Percentiles rank a stretch among this genome's conserved stretches.
Conservation (phyloP, 139 green algal genomes). For the Micromonas commoda region DNA sequence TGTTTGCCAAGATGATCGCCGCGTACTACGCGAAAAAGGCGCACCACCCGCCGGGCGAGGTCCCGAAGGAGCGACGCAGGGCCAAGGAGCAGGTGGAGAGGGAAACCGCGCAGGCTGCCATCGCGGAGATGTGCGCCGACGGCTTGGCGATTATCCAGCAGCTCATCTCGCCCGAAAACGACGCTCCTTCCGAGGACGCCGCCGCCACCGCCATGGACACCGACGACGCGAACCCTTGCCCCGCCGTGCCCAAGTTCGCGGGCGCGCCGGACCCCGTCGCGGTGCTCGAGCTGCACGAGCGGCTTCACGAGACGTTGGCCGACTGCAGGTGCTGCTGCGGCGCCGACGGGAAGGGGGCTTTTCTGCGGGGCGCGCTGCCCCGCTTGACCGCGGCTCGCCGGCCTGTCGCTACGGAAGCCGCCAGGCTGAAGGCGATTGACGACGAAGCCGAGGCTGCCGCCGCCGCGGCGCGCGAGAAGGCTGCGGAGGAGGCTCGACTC, state of each 20-base stretch:
- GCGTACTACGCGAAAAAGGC: not conserved
- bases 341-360: not conserved
- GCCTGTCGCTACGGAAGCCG: not conserved
- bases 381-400: not conserved
- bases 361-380: not conserved
- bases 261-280: not conserved
- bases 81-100: not conserved
- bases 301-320: not conserved
- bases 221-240: not conserved
- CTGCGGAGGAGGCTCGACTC: not conserved
- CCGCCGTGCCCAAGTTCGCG: not conserved
- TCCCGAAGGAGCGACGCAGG: not conserved
- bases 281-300: conserved; percentile 8
- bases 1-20: not conserved
- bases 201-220: not conserved
- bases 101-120: not conserved
- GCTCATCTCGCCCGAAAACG: not conserved
- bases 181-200: not conserved
- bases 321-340: conserved; percentile 14
- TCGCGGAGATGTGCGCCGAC: not conserved
- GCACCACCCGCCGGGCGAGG: not conserved
- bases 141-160: not conserved
- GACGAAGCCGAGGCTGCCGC: not conserved
- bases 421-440: not conserved
- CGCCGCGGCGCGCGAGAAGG: not conserved